These are phyloP conservation scores for Xylaria intraflava DNA, from an alignment of 495 filamentous ascomycete species.

Conservation along the genomic window DNA sequence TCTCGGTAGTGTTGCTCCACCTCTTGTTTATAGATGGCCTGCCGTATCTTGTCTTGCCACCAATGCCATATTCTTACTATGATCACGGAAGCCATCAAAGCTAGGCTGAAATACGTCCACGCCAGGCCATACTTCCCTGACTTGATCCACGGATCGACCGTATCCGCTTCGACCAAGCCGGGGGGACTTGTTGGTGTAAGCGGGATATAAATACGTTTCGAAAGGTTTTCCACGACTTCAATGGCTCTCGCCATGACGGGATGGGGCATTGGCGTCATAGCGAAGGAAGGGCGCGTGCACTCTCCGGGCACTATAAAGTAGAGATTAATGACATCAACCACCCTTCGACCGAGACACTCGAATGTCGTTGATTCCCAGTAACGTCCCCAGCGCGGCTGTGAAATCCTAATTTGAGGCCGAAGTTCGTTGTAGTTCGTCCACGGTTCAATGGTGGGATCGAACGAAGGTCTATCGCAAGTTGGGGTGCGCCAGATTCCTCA, in stretches of 20 bases:
- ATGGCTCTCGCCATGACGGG: constrained; percentile 20
- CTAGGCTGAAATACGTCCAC: constrained; percentile 78
- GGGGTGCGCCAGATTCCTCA: constrained; percentile 44
- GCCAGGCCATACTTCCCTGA: constrained; percentile 84
- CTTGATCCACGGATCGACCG: constrained; percentile 69
- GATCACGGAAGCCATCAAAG: constrained; percentile 57
- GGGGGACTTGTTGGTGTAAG: constrained; percentile 61
- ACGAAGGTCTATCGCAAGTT: not conserved
- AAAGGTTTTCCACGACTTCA: constrained; percentile 38
- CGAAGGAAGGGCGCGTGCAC: not conserved
- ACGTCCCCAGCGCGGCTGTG: not conserved
- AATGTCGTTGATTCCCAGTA: not conserved
- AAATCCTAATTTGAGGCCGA: not conserved
- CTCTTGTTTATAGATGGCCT: constrained; percentile 73
- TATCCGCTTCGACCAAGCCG: constrained; percentile 64
- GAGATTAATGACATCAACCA: constrained; percentile 8
- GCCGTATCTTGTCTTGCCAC: constrained; percentile 82
- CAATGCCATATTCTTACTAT: constrained; percentile 69
- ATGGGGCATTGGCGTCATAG: constrained; percentile 11
- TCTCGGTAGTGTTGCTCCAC: constrained; percentile 50
- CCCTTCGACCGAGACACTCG: constrained; percentile 1
- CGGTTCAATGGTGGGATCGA: not conserved
- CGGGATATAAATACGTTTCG: constrained; percentile 69
- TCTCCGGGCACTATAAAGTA: constrained; percentile 7
- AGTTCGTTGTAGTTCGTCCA: not conserved